Conservation (phyloP, 75 land plant species). For the Picea glauca region DNA sequence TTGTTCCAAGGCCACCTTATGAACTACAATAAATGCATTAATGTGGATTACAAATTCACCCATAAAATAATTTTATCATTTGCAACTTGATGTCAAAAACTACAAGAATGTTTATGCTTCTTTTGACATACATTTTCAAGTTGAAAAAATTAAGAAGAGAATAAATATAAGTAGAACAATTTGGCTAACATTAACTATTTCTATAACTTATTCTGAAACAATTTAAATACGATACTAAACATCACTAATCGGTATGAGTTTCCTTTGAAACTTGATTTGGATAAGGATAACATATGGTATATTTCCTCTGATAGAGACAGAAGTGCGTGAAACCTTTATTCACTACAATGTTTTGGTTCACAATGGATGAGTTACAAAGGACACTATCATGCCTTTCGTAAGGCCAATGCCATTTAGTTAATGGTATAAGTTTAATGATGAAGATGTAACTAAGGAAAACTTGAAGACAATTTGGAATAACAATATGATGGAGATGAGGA, state of each 20-base stretch:
- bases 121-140: slow-evolving; percentile 71
- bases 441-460: too few relatives aligned
- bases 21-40: slow-evolving; percentile 69
- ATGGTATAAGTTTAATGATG: slow-evolving; percentile 19
- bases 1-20: slow-evolving; percentile 68
- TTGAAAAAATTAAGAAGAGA: slow-evolving; percentile 60
- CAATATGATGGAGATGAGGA: too few relatives aligned
- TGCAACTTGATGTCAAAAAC: slow-evolving; percentile 74
- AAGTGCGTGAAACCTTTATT: slow-evolving; percentile 46
- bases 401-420: slow-evolving; percentile 40
- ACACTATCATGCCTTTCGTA: slow-evolving; percentile 45
- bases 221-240: slow-evolving; percentile 58
- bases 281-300: slow-evolving; percentile 42
- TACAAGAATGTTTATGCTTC: slow-evolving; percentile 74
- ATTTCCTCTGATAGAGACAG: slow-evolving; percentile 52
- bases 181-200: slow-evolving; percentile 56
- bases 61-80: slow-evolving; percentile 66
- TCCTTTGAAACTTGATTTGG: slow-evolving; percentile 50
- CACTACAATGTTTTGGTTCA: slow-evolving; percentile 50
- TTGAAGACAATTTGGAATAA: too few relatives aligned
- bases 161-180: slow-evolving; percentile 66
- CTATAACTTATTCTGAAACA: slow-evolving; percentile 51
- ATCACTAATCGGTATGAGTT: slow-evolving; percentile 51
- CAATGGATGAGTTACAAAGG: slow-evolving; percentile 53
- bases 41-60: slow-evolving; percentile 62